A percentile compares a stretch with the other conserved stretches of the same genome.
Evolutionary conservation across 345 rosid genomes (phyloP).

Genomic region (Populus ilicifolia): DNA sequence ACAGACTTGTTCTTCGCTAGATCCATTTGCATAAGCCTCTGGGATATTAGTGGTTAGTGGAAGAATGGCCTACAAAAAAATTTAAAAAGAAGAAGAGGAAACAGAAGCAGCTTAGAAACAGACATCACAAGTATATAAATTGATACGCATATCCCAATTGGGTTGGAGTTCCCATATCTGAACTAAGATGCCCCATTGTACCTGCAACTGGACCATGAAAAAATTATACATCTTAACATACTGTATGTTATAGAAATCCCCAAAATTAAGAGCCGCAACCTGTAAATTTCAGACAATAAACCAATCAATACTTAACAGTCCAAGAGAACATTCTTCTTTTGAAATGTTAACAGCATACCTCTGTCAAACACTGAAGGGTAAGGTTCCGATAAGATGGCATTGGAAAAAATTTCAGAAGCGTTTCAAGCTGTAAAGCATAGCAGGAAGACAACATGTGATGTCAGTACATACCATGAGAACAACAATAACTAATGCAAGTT

Average conservation of each 20-base stretch:
- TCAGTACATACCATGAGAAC: constrained; percentile 20
- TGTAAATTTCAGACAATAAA: constrained; percentile 28
- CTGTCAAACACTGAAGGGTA: constrained; percentile 91
- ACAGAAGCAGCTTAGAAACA: neutral
- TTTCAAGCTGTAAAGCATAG: constrained; percentile 65
- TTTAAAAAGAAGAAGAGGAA: constrained; percentile 5
- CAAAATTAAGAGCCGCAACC: constrained; percentile 91
- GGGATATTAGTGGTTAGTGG: constrained; percentile 79
- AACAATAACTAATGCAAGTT: constrained; percentile 4
- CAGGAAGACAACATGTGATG: constrained; percentile 1
- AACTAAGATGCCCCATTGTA: constrained; percentile 14
- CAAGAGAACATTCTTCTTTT: neutral
- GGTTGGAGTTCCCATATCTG: neutral
- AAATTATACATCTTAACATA: constrained; percentile 74
- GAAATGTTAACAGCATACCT: constrained; percentile 42
- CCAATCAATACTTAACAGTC: neutral
- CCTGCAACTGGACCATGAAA: constrained; percentile 89
- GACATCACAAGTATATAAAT: neutral
- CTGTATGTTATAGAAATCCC: constrained; percentile 77
- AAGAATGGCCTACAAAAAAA: constrained; percentile 54
- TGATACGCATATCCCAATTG: neutral
- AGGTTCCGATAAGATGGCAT: constrained; percentile 81
- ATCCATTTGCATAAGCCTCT: constrained; percentile 84
- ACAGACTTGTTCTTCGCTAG: constrained; percentile 83
- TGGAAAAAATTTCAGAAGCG: constrained; percentile 84